Conservation (phyloP, 805 yeast genomes). For the Yarrowia hollandica region DNA sequence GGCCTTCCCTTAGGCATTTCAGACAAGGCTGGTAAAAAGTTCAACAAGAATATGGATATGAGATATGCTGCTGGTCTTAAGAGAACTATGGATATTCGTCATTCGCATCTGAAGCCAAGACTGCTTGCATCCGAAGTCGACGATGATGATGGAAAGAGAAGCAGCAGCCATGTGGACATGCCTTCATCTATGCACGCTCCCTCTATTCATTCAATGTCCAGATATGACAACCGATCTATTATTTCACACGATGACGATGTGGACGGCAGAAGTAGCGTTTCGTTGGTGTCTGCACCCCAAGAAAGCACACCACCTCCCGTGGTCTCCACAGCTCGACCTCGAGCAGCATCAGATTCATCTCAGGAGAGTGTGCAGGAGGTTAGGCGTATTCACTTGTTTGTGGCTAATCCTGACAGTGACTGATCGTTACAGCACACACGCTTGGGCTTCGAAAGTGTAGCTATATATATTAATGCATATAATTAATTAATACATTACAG, state of each 20-base stretch:
- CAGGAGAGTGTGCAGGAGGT: constrained; percentile 40
- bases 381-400: constrained; percentile 42
- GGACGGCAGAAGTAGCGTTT: not conserved
- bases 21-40: constrained; percentile 23
- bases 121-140: constrained; percentile 51
- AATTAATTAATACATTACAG: no score
- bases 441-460: not conserved
- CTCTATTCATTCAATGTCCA: constrained; percentile 12
- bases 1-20: constrained; percentile 39
- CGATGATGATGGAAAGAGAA: constrained; percentile 20
- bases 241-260: constrained; percentile 20
- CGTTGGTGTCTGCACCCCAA: constrained; percentile 15
- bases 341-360: constrained; percentile 34
- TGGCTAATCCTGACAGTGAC: constrained; percentile 44
- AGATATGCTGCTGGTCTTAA: constrained; percentile 31
- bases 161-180: constrained; percentile 7
- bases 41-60: constrained; percentile 36
- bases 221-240: constrained; percentile 10
- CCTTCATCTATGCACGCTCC: constrained; percentile 10
- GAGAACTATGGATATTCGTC: constrained; percentile 43
- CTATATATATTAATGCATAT: constrained; percentile 4
- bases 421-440: not conserved
- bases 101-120: constrained; percentile 52
- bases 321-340: constrained; percentile 25
- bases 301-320: constrained; percentile 9